A percentile compares a stretch with the other conserved stretches of the same genome.
phyloP scores from a whole-genome alignment of 768 basidiomycete species.

The Rhodosporidiobolus odoratus region DNA sequence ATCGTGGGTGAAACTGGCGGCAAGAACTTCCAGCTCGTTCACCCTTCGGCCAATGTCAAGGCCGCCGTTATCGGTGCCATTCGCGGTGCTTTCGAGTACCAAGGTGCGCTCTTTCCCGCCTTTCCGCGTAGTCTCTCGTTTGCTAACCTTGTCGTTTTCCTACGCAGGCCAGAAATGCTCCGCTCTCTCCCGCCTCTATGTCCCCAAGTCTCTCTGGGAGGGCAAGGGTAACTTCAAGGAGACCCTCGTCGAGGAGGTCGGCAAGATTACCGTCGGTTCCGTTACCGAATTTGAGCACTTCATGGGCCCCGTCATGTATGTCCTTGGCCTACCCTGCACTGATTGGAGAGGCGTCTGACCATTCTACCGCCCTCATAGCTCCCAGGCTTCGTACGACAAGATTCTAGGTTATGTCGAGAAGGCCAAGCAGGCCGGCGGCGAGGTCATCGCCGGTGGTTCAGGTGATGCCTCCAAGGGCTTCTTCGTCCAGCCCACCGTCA shows the following conservation, averaged over 20 bases:
- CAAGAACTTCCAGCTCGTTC: conserved; percentile 96
- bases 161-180: conserved; percentile 86
- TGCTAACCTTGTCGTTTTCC: neutral
- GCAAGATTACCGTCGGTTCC: conserved; percentile 78
- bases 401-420: conserved; percentile 74
- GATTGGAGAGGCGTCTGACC: neutral
- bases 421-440: conserved; percentile 82
- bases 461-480: conserved; percentile 84
- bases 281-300: conserved; percentile 74
- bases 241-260: conserved; percentile 63
- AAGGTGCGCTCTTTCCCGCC: conserved; percentile 55
- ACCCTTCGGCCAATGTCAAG: conserved; percentile 74
- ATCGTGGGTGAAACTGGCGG: conserved; percentile 96
- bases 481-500: conserved; percentile 90
- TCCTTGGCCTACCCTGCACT: conserved; percentile 3
- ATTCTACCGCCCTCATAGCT: conserved; percentile 51
- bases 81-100: conserved; percentile 89
- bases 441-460: conserved; percentile 77
- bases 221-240: conserved; percentile 87
- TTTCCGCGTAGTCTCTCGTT: neutral
- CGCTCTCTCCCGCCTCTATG: conserved; percentile 83
- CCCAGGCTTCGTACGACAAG: conserved; percentile 80
- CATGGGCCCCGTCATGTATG: conserved; percentile 92
- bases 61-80: conserved; percentile 87
- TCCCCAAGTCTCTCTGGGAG: conserved; percentile 79